These are phyloP conservation scores for Darksidea phi DNA, from an alignment of 495 filamentous ascomycete species.

Conservation along the genomic window DNA sequence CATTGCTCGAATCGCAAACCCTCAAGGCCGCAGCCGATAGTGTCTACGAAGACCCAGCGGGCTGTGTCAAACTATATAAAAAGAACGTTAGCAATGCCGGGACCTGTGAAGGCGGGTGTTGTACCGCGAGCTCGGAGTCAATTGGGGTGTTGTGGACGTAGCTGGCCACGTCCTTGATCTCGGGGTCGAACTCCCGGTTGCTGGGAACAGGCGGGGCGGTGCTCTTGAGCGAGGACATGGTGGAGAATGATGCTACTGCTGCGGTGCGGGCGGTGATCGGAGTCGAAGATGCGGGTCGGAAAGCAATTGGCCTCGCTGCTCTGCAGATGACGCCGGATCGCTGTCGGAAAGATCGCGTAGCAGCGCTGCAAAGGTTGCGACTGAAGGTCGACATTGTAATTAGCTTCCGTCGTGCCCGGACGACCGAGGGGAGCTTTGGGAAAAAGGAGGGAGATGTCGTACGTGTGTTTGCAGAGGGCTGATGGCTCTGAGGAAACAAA, in stretches of 20 bases:
- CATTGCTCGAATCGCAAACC: slow-evolving; percentile 95
- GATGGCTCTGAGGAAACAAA: not conserved
- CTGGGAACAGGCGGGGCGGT: slow-evolving; percentile 51
- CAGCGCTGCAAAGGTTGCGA: slow-evolving; percentile 38
- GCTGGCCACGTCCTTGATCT: slow-evolving; percentile 89
- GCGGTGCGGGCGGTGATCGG: slow-evolving; percentile 26
- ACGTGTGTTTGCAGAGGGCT: slow-evolving; percentile 15
- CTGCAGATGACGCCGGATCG: slow-evolving; percentile 26
- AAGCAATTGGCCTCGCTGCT: slow-evolving; percentile 34
- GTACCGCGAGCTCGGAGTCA: slow-evolving; percentile 86
- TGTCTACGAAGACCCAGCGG: slow-evolving; percentile 68
- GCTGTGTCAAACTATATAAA: slow-evolving; percentile 74
- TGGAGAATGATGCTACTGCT: slow-evolving; percentile 53
- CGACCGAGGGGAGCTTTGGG: slow-evolving; percentile 26
- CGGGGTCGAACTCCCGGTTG: slow-evolving; percentile 70
- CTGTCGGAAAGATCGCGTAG: slow-evolving; percentile 38
- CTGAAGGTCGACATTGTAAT: slow-evolving; percentile 41
- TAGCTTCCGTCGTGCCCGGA: slow-evolving; percentile 28
- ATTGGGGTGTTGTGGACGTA: slow-evolving; percentile 93
- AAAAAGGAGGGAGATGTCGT: slow-evolving; percentile 16
- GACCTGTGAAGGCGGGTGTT: slow-evolving; percentile 36
- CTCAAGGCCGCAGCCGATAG: slow-evolving; percentile 93
- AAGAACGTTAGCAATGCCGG: slow-evolving; percentile 1
- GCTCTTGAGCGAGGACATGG: slow-evolving; percentile 55
- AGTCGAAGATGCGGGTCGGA: slow-evolving; percentile 19